Evolutionary conservation across 2,329 filamentous ascomycete genomes (phyloP).

Genomic region (Exophiala aquamarina): DNA sequence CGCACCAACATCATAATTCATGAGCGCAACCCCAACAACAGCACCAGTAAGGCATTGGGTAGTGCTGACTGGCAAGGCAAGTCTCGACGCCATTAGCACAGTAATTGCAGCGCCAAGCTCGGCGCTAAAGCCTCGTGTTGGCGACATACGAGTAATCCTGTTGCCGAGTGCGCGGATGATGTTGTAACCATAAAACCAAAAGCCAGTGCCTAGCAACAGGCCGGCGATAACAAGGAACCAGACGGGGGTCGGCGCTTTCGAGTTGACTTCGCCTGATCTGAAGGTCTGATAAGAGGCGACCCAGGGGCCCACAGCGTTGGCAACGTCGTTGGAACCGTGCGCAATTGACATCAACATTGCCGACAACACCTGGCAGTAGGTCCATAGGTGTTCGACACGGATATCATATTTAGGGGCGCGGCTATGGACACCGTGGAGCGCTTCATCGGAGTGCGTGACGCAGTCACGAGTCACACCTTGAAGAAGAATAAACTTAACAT

Average conservation of each 20-base stretch:
- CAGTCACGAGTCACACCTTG: constrained; percentile 43
- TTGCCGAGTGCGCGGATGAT: constrained; percentile 44
- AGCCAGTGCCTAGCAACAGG: constrained; percentile 40
- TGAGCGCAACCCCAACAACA: constrained; percentile 36
- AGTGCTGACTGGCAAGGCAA: constrained; percentile 39
- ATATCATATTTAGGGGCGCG: constrained; percentile 46
- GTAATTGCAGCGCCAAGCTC: constrained; percentile 44
- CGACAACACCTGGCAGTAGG: constrained; percentile 43
- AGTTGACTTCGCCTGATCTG: constrained; percentile 32
- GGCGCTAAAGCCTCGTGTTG: constrained; percentile 38
- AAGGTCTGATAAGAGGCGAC: constrained; percentile 40
- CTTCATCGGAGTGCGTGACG: constrained; percentile 39
- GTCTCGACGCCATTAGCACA: constrained; percentile 36
- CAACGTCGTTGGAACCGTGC: constrained; percentile 46
- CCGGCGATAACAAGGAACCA: constrained; percentile 42
- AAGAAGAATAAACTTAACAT: constrained; percentile 11
- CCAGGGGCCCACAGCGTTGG: constrained; percentile 44
- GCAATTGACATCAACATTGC: constrained; percentile 46
- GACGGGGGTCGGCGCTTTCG: constrained; percentile 35
- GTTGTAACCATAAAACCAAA: constrained; percentile 39
- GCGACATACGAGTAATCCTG: constrained; percentile 42
- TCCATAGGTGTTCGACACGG: constrained; percentile 49
- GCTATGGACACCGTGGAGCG: constrained; percentile 40
- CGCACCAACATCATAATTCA: constrained; percentile 39
- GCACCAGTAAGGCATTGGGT: constrained; percentile 40